Evolutionary conservation across 495 filamentous ascomycete genomes (phyloP), one percentile per base, ranked within the genome.

Genomic region (Cercophora sp.): DNA sequence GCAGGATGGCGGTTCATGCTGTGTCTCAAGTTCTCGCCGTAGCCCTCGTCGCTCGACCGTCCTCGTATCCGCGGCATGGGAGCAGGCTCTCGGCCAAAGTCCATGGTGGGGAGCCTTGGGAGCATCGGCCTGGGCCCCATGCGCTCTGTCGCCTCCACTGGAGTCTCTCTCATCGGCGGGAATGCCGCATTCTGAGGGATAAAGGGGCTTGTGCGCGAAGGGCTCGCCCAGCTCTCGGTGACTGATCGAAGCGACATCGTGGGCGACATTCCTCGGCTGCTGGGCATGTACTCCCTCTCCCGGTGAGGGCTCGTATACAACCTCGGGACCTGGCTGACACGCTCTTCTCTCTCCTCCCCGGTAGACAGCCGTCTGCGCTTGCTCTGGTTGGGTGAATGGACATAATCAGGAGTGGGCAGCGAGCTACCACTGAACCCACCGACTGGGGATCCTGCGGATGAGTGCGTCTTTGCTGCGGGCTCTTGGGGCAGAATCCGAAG

Each of bases 291-390:
- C 13, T 56, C 58, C 36, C 56, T 40, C 29, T 52, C 55, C 34
- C 56, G 52, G 22, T 55, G 46, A 3, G 66, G 46, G 42, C 54
- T 58, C 19, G 48, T 57, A 27, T 70, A 70, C 16, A 62, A 35
- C 32, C 72, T 67, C 24, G 73, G 70, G 18, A 70, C 48, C 6
- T 63, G 57, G 32, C 60, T 61, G 16, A 55, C 56, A 18, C 63
- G 57, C 22, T 66, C 59, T 5, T 69, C 66, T 24, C 32, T 42
- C 26, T 64, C 62, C n/a, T 65, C 59, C 3, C 67, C 62, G 23
- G 51, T 24, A 16, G 66, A 69, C 10, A 64, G 34, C 10, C 68
- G 61, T 50, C 65, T 61, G 48, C 72, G 66, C 59, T 74, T 75
- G 41, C 59, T 58, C 10, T 54, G 53, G 34, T 34, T 58, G 23